Base-by-base conservation (phyloP, 2,329 filamentous ascomycete species). In the Pseudohalonectria lignicola region DNA sequence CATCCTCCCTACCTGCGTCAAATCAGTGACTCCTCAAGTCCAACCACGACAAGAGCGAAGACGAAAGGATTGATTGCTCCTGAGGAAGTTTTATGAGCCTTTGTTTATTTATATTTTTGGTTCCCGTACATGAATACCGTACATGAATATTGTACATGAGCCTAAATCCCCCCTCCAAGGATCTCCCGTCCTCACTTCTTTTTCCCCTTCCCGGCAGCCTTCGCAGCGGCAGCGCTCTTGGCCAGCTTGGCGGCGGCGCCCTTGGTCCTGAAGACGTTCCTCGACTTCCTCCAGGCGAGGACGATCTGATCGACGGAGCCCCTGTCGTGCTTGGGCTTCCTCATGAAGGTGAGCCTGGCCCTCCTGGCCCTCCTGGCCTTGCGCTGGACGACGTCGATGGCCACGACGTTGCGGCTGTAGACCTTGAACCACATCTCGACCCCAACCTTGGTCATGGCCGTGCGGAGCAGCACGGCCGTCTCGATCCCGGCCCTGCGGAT, bases 391-490 rank as follows among this genome's bases (percentile, higher is more conserved):
- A 98, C 82, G 64, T 98, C 90, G 53, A 98, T 86, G 46, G 85
- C 86, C 56, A 83, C 78, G 23, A 96, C 82, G 54, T 85, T 82
- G 43, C 90, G 90, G 54, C 78, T 85, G 68, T 92, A 96, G 42
- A 96, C 71, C 70, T 98, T 98, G 63, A 84, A 87, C 80, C 86
- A 94, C 86, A 94, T 92, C 73, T 98, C 92, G 43, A 94, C 86
- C 43, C 86, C 85, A 6, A 93, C 76, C 50, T 84, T 76, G 48
- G 86, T 88, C 50, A 98, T 66, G 55, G 93, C 79, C 51, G 90
- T 90, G 40, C 92, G 76, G 43, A 98, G 69, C 42, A 94, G 65
- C 39, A 98, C 81, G 4, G 84, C 83, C 3, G 86, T 94, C 63
- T 96, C 90, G 43, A 92, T 75, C 42, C 87, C 87, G n/a, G 83